Percentiles rank a stretch among this genome's conserved stretches.
Evolutionary conservation across 2,329 filamentous ascomycete species (phyloP).

Genomic region (Ceratocystis cubensis): DNA sequence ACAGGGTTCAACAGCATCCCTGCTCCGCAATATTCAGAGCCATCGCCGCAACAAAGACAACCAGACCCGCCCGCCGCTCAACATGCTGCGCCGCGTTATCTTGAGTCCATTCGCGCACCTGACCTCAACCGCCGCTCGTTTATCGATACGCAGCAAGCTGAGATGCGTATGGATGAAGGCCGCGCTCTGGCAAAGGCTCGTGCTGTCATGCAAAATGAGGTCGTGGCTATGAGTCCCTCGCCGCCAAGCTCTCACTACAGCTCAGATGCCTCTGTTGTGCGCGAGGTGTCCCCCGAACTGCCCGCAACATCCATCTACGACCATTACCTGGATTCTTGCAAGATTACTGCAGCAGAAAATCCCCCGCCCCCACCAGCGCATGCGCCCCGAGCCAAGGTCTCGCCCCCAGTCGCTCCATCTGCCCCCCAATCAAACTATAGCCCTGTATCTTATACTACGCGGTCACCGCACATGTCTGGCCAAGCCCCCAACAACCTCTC

Average conservation of each 20-base stretch:
- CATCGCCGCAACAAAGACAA: conserved; percentile 25
- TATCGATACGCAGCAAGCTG: conserved; percentile 45
- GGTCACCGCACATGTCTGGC: conserved; percentile 12
- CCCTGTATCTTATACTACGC: conserved; percentile 8
- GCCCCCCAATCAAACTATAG: conserved; percentile 16
- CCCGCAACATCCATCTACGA: conserved; percentile 11
- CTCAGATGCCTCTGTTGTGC: conserved; percentile 14
- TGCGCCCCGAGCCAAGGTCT: not conserved
- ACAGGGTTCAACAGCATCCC: conserved; percentile 36
- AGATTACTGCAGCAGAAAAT: not conserved
- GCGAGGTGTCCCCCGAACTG: conserved; percentile 17
- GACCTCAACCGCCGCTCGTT: conserved; percentile 46
- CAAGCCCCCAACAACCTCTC: conserved; percentile 20
- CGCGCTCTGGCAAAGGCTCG: conserved; percentile 43
- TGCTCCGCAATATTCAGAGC: not conserved
- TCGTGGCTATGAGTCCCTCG: conserved; percentile 13
- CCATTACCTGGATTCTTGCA: conserved; percentile 4
- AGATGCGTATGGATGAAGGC: conserved; percentile 50
- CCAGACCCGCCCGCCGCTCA: conserved; percentile 23
- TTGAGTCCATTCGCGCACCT: conserved; percentile 32
- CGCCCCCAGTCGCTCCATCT: conserved; percentile 1
- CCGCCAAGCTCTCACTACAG: conserved; percentile 17
- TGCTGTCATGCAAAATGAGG: conserved; percentile 1
- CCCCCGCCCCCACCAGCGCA: not conserved
- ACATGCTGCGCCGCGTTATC: conserved; percentile 28